Evolutionary conservation across 2,329 filamentous ascomycete species (phyloP).

Genomic region (Mollisiaceae sp.): DNA sequence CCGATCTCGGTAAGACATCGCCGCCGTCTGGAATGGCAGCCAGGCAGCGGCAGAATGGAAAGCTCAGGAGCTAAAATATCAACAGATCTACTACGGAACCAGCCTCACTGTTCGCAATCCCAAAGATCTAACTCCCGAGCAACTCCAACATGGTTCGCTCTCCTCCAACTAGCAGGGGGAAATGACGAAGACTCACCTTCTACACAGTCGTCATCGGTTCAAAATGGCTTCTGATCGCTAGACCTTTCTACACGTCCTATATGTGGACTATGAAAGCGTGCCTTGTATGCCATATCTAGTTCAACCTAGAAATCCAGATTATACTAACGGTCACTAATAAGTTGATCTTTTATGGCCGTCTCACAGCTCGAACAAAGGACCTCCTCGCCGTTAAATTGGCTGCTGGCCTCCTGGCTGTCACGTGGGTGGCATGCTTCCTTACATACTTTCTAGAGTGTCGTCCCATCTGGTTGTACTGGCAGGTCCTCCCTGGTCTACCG

Average conservation of each 20-base stretch:
- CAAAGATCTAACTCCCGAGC: conserved; percentile 7
- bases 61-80: background rate
- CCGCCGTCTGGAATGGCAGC: background rate
- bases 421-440: conserved; percentile 28
- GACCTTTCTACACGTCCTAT: conserved; percentile 31
- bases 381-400: conserved; percentile 20
- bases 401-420: conserved; percentile 22
- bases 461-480: conserved; percentile 30
- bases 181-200: conserved; percentile 7
- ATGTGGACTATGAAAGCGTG: conserved; percentile 38
- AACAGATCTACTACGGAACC: conserved; percentile 29
- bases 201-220: conserved; percentile 30
- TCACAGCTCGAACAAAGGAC: conserved; percentile 26
- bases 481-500: conserved; percentile 26
- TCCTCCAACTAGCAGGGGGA: background rate
- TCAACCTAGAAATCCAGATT: background rate
- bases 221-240: conserved; percentile 28
- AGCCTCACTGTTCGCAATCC: conserved; percentile 23
- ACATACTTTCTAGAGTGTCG: conserved; percentile 31
- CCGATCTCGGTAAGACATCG: conserved; percentile 25
- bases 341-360: conserved; percentile 34
- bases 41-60: background rate
- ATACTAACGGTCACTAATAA: conserved; percentile 9
- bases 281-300: conserved; percentile 23
- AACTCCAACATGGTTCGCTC: conserved; percentile 10